Evolutionary conservation across 108 stramenopile species (phyloP).

Genomic region (Discostella pseudostelligera): DNA sequence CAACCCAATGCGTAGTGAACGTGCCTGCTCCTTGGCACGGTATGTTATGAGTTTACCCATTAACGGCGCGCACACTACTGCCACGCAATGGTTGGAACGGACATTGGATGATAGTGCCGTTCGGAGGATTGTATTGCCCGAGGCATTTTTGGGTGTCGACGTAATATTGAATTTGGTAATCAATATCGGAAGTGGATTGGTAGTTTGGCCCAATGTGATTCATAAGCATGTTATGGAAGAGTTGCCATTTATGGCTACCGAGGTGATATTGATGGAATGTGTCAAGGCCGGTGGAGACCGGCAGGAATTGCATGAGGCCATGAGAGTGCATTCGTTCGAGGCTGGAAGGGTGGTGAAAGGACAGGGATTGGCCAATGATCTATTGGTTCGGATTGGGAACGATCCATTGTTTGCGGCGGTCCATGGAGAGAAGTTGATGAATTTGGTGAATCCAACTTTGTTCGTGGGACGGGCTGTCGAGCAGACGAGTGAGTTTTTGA

Average conservation of each 20-base stretch:
- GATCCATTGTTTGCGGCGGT: slow-evolving; percentile 89
- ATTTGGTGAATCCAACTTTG: slow-evolving; percentile 87
- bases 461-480: slow-evolving; percentile 96
- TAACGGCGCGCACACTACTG: slow-evolving; percentile 93
- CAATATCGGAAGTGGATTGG: slow-evolving; percentile 95
- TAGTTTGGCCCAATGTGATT: slow-evolving; percentile 98
- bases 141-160: slow-evolving; percentile 94
- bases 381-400: slow-evolving; percentile 90
- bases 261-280: slow-evolving; percentile 99
- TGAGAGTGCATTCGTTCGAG: slow-evolving; percentile 97
- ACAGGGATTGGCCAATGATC: slow-evolving; percentile 96
- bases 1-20: slow-evolving; percentile 96
- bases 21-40: slow-evolving; percentile 91
- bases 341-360: slow-evolving; percentile 98
- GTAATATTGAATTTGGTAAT: slow-evolving; percentile 90
- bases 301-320: slow-evolving; percentile 97
- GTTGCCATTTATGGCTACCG: slow-evolving; percentile 99
- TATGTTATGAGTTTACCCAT: slow-evolving; percentile 93
- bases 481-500: slow-evolving; percentile 95
- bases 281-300: slow-evolving; percentile 98
- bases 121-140: slow-evolving; percentile 95
- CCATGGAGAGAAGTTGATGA: slow-evolving; percentile 80
- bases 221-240: slow-evolving; percentile 93
- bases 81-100: slow-evolving; percentile 98
- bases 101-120: slow-evolving; percentile 99